Conservation (phyloP, 108 stramenopile genomes). For the Nannochloropsis salina region DNA sequence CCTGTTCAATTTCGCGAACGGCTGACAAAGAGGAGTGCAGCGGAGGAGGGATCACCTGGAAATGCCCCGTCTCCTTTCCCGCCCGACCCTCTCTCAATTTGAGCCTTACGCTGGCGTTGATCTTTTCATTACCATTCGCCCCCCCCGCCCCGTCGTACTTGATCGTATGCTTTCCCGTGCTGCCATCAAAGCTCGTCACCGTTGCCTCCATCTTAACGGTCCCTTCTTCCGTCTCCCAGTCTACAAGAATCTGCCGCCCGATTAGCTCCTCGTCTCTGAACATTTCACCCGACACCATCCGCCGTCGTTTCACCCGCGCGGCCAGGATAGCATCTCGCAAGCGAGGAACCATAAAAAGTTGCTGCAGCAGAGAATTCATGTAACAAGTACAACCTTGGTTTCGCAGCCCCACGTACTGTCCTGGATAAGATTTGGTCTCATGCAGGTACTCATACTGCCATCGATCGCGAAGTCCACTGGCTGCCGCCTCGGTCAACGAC, state of each 20-base stretch:
- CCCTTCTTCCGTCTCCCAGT: conserved; percentile 32
- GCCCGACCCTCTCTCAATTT: conserved; percentile 71
- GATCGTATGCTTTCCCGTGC: conserved; percentile 29
- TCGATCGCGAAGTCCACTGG: conserved; percentile 27
- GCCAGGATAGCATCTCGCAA: conserved; percentile 58
- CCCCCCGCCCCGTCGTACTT: conserved; percentile 38
- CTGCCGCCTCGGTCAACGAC: conserved; percentile 26
- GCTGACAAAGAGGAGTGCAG: conserved; percentile 33
- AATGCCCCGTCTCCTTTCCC: conserved; percentile 84
- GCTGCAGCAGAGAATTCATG: conserved; percentile 93
- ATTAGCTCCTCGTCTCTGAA: conserved; percentile 23
- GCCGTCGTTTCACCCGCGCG: conserved; percentile 27
- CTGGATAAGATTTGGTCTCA: conserved; percentile 34
- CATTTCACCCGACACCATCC: not conserved
- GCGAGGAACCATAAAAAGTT: conserved; percentile 89
- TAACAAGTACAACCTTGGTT: conserved; percentile 99
- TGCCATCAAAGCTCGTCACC: not conserved
- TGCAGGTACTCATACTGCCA: conserved; percentile 43
- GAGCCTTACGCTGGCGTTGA: conserved; percentile 15
- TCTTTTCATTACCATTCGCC: not conserved
- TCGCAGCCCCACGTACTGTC: conserved; percentile 67
- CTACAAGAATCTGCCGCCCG: conserved; percentile 30
- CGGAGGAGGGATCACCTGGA: conserved; percentile 59
- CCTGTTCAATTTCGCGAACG: conserved; percentile 62
- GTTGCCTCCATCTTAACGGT: conserved; percentile 22